phyloP scores from a whole-genome alignment of 1,284 basidiomycete genomes.

The Pisolithus thermaeus region DNA sequence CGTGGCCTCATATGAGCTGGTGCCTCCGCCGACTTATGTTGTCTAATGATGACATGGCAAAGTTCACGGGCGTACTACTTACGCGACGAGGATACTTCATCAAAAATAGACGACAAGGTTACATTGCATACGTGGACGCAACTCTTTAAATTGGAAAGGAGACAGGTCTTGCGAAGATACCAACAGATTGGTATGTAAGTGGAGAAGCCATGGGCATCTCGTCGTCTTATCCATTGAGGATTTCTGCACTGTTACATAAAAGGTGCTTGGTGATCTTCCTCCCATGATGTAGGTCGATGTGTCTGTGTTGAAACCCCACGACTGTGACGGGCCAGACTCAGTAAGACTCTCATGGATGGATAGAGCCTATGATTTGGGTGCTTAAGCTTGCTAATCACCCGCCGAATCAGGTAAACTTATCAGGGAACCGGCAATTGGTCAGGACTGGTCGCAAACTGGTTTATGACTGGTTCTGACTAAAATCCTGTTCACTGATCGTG shows the following conservation, averaged over 20 bases:
- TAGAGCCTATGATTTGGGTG: slow-evolving; percentile 19
- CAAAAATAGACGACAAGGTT: no score
- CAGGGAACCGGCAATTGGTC: no score
- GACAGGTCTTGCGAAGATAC: slow-evolving; percentile 65
- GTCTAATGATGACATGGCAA: no score
- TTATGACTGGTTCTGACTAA: no score
- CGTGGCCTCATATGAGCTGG: no score
- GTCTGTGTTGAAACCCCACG: not conserved
- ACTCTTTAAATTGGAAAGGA: slow-evolving; percentile 51
- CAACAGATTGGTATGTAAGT: slow-evolving; percentile 60
- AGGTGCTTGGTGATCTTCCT: slow-evolving; percentile 65
- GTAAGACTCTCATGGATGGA: slow-evolving; percentile 72
- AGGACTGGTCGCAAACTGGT: no score
- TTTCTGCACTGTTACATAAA: not conserved
- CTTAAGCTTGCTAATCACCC: not conserved
- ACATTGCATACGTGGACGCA: slow-evolving; percentile 52
- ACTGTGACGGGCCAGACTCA: slow-evolving; percentile 40
- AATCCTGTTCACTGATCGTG: no score
- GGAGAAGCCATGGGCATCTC: not conserved
- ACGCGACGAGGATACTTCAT: no score
- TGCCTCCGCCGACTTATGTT: no score
- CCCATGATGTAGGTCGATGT: slow-evolving; percentile 54
- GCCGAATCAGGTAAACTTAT: slow-evolving; percentile 55
- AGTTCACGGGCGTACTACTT: no score
- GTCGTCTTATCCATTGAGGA: no score